These are phyloP conservation scores for Corchorus olitorius DNA, from an alignment of 345 rosid species.

Conservation along the genomic window DNA sequence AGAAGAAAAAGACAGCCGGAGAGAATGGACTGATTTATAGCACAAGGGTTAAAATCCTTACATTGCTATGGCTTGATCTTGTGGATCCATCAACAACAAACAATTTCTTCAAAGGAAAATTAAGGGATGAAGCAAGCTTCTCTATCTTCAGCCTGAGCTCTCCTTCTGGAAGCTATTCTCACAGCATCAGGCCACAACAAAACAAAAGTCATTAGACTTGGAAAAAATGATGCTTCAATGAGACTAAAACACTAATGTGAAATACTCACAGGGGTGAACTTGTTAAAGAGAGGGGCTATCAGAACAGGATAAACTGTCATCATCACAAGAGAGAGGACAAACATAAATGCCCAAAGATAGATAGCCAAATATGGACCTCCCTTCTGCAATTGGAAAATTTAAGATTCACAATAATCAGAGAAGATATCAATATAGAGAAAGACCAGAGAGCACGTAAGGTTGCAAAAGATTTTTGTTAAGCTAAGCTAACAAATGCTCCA, in stretches of 20 bases:
- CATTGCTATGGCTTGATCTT: constrained; percentile 99
- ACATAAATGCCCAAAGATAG: constrained; percentile 98
- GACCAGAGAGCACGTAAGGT: constrained; percentile 1
- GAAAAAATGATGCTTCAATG: background rate
- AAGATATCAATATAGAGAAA: background rate
- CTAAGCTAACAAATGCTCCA: constrained; percentile 4
- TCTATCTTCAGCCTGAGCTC: constrained; percentile 79
- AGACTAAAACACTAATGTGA: constrained; percentile 1
- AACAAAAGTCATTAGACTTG: constrained; percentile 23
- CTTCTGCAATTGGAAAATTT: constrained; percentile 58
- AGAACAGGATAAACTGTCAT: constrained; percentile 92
- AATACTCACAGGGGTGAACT: constrained; percentile 90
- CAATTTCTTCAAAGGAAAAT: constrained; percentile 91
- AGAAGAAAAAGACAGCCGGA: background rate
- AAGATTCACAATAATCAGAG: constrained; percentile 16
- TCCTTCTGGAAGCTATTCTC: constrained; percentile 87
- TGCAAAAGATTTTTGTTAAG: constrained; percentile 3
- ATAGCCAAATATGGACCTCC: constrained; percentile 99
- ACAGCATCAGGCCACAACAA: constrained; percentile 21
- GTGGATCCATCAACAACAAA: constrained; percentile 99
- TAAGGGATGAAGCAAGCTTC: constrained; percentile 84
- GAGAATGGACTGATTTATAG: background rate
- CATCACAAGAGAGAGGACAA: constrained; percentile 91
- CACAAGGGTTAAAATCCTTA: constrained; percentile 43
- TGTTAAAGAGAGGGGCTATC: constrained; percentile 96